A percentile compares a stretch with the other conserved stretches of the same genome.
These are phyloP conservation scores for Boletus sp. DNA, from an alignment of 1,284 basidiomycete genomes.

Conservation along the genomic window DNA sequence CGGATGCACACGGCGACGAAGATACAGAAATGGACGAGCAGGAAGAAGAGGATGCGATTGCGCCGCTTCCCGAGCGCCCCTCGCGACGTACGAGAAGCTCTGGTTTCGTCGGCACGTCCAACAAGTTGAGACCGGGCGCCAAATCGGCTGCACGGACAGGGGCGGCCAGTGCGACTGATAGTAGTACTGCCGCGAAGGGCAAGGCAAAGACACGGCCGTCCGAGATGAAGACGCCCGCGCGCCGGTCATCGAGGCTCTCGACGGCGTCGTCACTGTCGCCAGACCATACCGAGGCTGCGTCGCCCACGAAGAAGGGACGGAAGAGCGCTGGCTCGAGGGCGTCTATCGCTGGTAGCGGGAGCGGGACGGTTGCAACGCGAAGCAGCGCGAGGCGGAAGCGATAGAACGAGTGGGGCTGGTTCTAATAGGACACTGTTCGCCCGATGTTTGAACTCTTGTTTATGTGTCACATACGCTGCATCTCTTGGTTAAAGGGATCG, in stretches of 20 bases:
- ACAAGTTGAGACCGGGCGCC: conserved; percentile 11
- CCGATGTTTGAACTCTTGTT: background rate
- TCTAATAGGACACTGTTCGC: background rate
- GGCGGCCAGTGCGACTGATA: background rate
- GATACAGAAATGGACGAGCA: conserved; percentile 21
- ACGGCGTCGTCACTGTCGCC: conserved; percentile 29
- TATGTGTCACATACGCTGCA: too few relatives aligned
- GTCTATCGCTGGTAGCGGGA: conserved; percentile 6
- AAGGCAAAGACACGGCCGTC: conserved; percentile 16
- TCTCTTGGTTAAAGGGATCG: too few relatives aligned
- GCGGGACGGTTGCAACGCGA: conserved; percentile 19
- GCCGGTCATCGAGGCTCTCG: conserved; percentile 32
- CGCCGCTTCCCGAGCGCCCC: conserved; percentile 43
- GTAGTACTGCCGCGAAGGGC: conserved; percentile 4
- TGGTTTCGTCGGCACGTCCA: conserved; percentile 13
- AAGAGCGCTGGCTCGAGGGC: conserved; percentile 17
- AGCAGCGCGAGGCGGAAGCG: conserved; percentile 30
- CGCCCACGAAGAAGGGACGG: conserved; percentile 25
- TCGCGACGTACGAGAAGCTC: conserved; percentile 27
- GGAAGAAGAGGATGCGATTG: conserved; percentile 42
- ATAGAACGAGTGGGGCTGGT: conserved; percentile 4
- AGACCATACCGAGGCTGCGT: conserved; percentile 19
- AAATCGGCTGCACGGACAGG: background rate
- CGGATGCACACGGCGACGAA: conserved; percentile 27
- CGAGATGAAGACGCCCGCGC: conserved; percentile 27